A percentile compares a stretch with the other conserved stretches of the same genome.
These are phyloP conservation scores for Ogataea methanolica DNA, from an alignment of 805 yeast genomes.

Conservation along the genomic window DNA sequence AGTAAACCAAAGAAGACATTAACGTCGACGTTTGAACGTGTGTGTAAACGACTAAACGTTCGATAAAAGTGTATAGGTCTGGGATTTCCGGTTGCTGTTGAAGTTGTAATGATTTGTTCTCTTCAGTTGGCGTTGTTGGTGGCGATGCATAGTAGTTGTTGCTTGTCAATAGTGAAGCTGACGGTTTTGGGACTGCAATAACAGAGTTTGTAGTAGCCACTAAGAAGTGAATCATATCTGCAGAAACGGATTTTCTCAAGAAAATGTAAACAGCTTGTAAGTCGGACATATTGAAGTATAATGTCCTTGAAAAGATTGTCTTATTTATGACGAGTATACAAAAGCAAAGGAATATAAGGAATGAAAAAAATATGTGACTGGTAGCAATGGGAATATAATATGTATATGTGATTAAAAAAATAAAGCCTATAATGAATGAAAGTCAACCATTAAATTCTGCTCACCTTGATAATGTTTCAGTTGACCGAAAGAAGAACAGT, in stretches of 20 bases:
- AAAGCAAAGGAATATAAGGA: background rate
- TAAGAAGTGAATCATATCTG: slow-evolving; percentile 54
- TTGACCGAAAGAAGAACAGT: no score
- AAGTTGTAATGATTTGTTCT: slow-evolving; percentile 8
- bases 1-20: slow-evolving; percentile 86
- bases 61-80: slow-evolving; percentile 60
- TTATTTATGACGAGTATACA: background rate
- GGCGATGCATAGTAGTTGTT: slow-evolving; percentile 31
- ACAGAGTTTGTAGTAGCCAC: slow-evolving; percentile 56
- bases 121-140: slow-evolving; percentile 33
- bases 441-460: no score
- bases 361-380: no score
- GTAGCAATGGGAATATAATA: no score
- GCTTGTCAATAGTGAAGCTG: no score
- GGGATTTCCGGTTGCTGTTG: slow-evolving; percentile 40
- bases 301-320: no score
- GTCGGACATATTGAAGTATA: slow-evolving; percentile 32
- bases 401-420: background rate
- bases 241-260: slow-evolving; percentile 49
- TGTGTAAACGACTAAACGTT: slow-evolving; percentile 67
- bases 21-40: slow-evolving; percentile 93
- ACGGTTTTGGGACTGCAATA: slow-evolving; percentile 38
- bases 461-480: no score
- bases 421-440: background rate
- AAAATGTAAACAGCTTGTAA: slow-evolving; percentile 48